These are phyloP conservation scores for Candida sojae DNA, from an alignment of 1,139 yeast species.

Conservation along the genomic window DNA sequence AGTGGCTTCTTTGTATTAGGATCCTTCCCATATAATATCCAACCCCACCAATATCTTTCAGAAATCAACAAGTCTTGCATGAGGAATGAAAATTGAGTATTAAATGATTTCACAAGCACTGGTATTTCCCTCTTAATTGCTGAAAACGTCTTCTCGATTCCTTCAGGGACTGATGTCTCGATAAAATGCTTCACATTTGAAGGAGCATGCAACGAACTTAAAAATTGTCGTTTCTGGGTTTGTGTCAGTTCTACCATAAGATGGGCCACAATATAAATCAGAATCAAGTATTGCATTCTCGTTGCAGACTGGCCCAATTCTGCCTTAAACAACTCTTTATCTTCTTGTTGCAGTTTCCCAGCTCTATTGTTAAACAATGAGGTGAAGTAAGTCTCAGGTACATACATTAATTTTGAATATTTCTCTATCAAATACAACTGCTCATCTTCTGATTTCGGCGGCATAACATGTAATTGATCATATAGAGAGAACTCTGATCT, in stretches of 20 bases:
- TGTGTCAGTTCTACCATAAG: conserved; percentile 33
- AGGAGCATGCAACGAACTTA: conserved; percentile 27
- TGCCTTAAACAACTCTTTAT: conserved; percentile 26
- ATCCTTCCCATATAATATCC: conserved; percentile 44
- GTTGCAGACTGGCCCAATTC: conserved; percentile 29
- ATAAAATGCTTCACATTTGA: conserved; percentile 36
- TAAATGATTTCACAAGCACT: conserved; percentile 22
- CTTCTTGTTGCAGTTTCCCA: conserved; percentile 21
- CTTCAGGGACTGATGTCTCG: conserved; percentile 34
- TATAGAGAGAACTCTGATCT: conserved; percentile 13
- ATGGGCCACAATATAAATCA: conserved; percentile 32
- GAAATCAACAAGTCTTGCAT: conserved; percentile 27
- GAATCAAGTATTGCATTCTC: conserved; percentile 31
- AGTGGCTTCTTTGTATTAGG: conserved; percentile 32
- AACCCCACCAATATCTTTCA: conserved; percentile 45
- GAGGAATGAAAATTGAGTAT: conserved; percentile 28
- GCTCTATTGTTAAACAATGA: conserved; percentile 27
- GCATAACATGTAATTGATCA: conserved; percentile 21
- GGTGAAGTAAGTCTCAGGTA: conserved; percentile 40
- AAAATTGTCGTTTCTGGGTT: conserved; percentile 24
- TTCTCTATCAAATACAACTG: conserved; percentile 21
- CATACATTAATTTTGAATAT: conserved; percentile 24
- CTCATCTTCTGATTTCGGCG: conserved; percentile 20
- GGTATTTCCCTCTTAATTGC: conserved; percentile 31
- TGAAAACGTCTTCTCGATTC: conserved; percentile 21